Evolutionary conservation across 306 rosid species (phyloP).

Genomic region (Acacia acuminata): DNA sequence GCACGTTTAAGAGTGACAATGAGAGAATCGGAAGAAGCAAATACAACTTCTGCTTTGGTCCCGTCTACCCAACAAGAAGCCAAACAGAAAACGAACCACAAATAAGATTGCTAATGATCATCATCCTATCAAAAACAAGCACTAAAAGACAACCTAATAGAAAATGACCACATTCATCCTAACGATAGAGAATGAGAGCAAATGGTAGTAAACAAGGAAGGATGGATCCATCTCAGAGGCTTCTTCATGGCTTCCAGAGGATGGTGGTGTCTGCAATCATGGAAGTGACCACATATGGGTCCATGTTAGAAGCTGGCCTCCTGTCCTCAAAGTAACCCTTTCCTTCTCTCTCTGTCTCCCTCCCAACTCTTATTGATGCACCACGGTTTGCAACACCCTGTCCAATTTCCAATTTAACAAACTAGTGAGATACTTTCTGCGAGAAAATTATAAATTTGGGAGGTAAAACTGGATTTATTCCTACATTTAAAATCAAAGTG

Average conservation of each 20-base stretch:
- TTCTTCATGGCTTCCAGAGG: conserved; percentile 71
- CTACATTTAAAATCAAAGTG: too few species aligned
- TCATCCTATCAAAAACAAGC: background rate
- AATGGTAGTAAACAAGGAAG: background rate
- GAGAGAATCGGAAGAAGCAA: background rate
- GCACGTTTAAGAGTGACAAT: background rate
- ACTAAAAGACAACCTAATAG: background rate
- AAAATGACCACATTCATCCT: background rate
- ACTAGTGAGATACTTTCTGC: background rate
- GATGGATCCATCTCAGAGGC: background rate
- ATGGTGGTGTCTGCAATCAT: conserved; percentile 92
- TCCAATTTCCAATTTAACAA: background rate
- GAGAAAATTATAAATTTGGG: too few species aligned
- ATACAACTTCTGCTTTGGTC: background rate
- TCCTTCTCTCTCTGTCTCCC: conserved; percentile 90
- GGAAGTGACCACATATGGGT: conserved; percentile 87
- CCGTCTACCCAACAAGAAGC: conserved; percentile 6
- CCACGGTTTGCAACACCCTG: conserved; percentile 98
- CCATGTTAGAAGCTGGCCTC: conserved; percentile 97
- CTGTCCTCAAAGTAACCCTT: conserved; percentile 94
- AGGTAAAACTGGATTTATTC: too few species aligned
- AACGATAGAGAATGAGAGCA: background rate
- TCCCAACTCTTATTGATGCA: conserved; percentile 85
- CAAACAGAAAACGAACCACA: background rate
- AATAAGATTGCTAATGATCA: background rate